These are phyloP conservation scores for Hura crepitans DNA, from an alignment of 441 rosid genomes.

Conservation along the genomic window DNA sequence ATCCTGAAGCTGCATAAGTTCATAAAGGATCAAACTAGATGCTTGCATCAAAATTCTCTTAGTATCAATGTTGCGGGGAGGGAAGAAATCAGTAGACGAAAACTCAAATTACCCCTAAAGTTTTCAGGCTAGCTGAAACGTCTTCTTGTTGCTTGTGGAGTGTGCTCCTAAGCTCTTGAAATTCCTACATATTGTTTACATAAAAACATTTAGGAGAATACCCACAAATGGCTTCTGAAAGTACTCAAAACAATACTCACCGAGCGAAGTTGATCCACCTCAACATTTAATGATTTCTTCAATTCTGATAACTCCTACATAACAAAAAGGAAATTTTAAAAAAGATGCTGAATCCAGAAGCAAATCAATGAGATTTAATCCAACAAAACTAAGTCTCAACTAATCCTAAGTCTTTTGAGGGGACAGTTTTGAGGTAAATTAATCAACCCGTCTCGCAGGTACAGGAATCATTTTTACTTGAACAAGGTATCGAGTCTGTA, in stretches of 20 bases:
- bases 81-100: neutral
- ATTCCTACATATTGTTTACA: conserved; percentile 44
- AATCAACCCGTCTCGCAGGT: neutral
- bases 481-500: neutral
- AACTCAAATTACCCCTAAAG: conserved; percentile 51
- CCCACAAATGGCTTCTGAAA: neutral
- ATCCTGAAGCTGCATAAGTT: conserved; percentile 55
- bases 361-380: neutral
- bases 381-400: neutral
- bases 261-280: conserved; percentile 75
- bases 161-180: conserved; percentile 64
- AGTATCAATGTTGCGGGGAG: neutral
- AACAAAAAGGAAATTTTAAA: conserved; percentile 5
- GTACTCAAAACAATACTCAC: conserved; percentile 33
- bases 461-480: neutral
- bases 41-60: neutral
- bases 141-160: conserved; percentile 83
- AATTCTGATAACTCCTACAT: conserved; percentile 70
- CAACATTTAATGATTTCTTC: conserved; percentile 61
- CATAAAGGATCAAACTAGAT: conserved; percentile 15
- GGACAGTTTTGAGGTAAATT: neutral
- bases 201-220: neutral
- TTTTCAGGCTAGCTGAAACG: conserved; percentile 56
- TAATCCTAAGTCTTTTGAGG: neutral
- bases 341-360: neutral